A percentile compares a stretch with the other conserved stretches of the same genome.
Evolutionary conservation across 805 yeast species (phyloP).

Genomic region (Osmozyma mogii): DNA sequence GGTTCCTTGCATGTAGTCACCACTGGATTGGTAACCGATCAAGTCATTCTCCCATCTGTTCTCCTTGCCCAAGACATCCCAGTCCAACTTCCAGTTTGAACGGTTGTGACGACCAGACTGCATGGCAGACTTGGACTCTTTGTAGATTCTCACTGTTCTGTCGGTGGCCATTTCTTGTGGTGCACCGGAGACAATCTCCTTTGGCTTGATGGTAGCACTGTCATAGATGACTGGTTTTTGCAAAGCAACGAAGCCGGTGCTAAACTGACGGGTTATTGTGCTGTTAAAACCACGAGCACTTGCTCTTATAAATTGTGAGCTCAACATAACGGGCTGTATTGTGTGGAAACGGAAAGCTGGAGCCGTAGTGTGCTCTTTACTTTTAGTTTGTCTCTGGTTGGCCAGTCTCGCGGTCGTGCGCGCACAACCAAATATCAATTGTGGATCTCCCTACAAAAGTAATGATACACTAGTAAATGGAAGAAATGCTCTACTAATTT

Average conservation of each 20-base stretch:
- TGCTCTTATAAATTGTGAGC: conserved; percentile 16
- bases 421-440: too few species aligned
- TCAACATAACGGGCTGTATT: conserved; percentile 12
- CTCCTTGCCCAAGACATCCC: conserved; percentile 72
- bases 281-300: conserved; percentile 2
- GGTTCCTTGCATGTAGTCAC: conserved; percentile 79
- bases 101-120: conserved; percentile 60
- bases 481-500: too few species aligned
- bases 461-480: too few species aligned
- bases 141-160: conserved; percentile 69
- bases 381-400: conserved; percentile 11
- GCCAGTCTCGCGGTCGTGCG: too few species aligned
- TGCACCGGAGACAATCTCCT: conserved; percentile 66
- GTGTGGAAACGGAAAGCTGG: conserved; percentile 1
- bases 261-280: conserved; percentile 21
- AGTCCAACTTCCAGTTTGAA: conserved; percentile 65
- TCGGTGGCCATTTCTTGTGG: conserved; percentile 54
- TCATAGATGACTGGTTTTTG: conserved; percentile 21
- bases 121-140: conserved; percentile 73
- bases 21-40: conserved; percentile 75
- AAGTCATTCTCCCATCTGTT: conserved; percentile 87
- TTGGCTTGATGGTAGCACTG: conserved; percentile 26
- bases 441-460: too few species aligned
- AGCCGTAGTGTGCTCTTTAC: not conserved
- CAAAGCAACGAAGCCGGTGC: conserved; percentile 10